Conservation (phyloP, 2,329 filamentous ascomycete species). For the Colletotrichum shisoi region DNA sequence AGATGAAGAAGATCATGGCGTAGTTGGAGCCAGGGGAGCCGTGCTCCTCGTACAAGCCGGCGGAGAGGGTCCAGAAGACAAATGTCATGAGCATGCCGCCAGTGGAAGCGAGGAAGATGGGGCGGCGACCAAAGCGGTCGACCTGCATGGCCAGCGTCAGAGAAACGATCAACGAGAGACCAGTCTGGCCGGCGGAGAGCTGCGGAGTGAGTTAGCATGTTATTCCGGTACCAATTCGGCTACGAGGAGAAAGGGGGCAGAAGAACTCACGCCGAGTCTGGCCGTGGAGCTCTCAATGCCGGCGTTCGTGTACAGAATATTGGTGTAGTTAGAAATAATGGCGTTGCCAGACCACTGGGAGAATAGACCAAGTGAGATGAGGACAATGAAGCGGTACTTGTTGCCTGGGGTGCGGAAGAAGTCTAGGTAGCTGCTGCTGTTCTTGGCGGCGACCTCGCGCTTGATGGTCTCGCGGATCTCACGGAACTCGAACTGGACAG, state of each 20-base stretch:
- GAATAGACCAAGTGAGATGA: slow-evolving; percentile 65
- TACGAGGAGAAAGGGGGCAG: not conserved
- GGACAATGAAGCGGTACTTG: slow-evolving; percentile 61
- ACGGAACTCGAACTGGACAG: slow-evolving; percentile 66
- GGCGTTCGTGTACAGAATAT: slow-evolving; percentile 61
- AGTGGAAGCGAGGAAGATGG: slow-evolving; percentile 60
- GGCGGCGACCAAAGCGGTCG: slow-evolving; percentile 63
- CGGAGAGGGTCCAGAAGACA: slow-evolving; percentile 58
- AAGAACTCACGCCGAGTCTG: slow-evolving; percentile 50
- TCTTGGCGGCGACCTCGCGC: slow-evolving; percentile 58
- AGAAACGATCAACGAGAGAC: slow-evolving; percentile 62
- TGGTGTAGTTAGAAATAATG: slow-evolving; percentile 66
- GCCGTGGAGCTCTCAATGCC: slow-evolving; percentile 57
- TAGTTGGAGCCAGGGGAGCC: slow-evolving; percentile 48
- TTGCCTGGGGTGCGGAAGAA: slow-evolving; percentile 65
- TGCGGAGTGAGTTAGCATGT: not conserved
- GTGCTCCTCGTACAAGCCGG: slow-evolving; percentile 56
- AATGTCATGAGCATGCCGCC: slow-evolving; percentile 59
- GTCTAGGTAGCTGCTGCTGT: slow-evolving; percentile 60
- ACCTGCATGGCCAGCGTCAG: slow-evolving; percentile 61
- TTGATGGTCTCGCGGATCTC: slow-evolving; percentile 68
- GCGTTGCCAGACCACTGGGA: slow-evolving; percentile 69
- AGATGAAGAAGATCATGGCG: slow-evolving; percentile 56
- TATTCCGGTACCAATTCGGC: not conserved
- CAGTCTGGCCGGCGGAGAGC: slow-evolving; percentile 57